A percentile compares a stretch with the other conserved stretches of the same genome.
phyloP scores from a whole-genome alignment of 2,329 filamentous ascomycete species.

The Penicillium hesseltinei region DNA sequence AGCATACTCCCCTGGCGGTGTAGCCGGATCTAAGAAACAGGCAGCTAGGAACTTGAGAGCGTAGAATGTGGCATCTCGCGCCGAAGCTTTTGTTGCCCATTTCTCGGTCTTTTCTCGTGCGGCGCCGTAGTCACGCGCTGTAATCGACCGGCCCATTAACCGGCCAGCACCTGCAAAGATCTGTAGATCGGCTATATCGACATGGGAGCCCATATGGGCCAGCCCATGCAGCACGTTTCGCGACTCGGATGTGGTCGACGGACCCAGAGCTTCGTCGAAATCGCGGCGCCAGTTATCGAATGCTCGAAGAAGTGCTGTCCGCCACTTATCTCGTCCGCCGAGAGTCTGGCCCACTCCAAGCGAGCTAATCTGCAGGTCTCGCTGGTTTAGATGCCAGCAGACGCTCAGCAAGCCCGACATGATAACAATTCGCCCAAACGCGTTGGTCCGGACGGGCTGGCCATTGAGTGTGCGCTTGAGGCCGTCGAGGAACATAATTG shows the following conservation, averaged over 20 bases:
- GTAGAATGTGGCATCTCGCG: conserved; percentile 88
- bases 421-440: conserved; percentile 86
- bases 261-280: conserved; percentile 78
- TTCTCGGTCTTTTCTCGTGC: conserved; percentile 75
- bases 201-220: conserved; percentile 96
- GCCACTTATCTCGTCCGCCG: conserved; percentile 88
- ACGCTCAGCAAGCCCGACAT: conserved; percentile 94
- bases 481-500: conserved; percentile 83
- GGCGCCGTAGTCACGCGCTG: conserved; percentile 72
- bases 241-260: conserved; percentile 71
- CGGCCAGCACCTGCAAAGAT: conserved; percentile 88
- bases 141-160: conserved; percentile 81
- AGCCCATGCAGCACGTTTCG: conserved; percentile 87
- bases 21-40: conserved; percentile 60
- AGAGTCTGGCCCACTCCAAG: conserved; percentile 76
- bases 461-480: conserved; percentile 84
- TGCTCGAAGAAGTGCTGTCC: conserved; percentile 75
- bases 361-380: conserved; percentile 87
- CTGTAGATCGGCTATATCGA: conserved; percentile 95
- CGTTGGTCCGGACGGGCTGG: conserved; percentile 84
- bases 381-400: conserved; percentile 96
- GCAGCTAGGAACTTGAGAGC: conserved; percentile 83
- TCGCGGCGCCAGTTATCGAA: conserved; percentile 94
- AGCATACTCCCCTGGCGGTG: conserved; percentile 58
- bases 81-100: conserved; percentile 86